Evolutionary conservation across 345 rosid genomes (phyloP).

Genomic region (Eucalyptus urophylla): DNA sequence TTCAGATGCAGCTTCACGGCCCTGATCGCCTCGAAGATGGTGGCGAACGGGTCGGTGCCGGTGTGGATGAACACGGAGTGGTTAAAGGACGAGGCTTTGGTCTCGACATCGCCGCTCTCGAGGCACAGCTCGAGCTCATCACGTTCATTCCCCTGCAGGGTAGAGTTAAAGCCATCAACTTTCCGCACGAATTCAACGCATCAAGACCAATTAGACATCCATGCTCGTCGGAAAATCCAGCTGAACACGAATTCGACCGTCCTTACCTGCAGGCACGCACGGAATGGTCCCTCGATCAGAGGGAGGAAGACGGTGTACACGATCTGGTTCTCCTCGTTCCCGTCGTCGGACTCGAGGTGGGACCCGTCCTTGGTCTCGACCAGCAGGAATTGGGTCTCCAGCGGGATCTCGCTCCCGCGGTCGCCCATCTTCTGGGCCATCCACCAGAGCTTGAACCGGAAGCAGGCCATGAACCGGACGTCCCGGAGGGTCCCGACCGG

Average conservation of each 20-base stretch:
- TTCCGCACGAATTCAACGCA: background rate
- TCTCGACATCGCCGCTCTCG: conserved; percentile 75
- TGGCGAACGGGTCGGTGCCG: conserved; percentile 67
- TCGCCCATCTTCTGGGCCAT: conserved; percentile 96
- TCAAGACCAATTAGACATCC: background rate
- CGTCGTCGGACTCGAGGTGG: conserved; percentile 51
- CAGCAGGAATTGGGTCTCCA: conserved; percentile 82
- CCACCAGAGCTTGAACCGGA: conserved; percentile 97
- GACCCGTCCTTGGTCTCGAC: conserved; percentile 69
- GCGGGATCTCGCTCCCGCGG: conserved; percentile 58
- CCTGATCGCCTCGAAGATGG: conserved; percentile 61
- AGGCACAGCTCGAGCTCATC: conserved; percentile 84
- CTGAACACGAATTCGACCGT: background rate
- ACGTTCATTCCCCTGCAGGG: conserved; percentile 42
- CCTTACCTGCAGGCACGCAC: conserved; percentile 31
- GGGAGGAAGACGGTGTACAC: conserved; percentile 86
- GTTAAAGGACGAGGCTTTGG: conserved; percentile 53
- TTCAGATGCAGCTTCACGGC: conserved; percentile 60
- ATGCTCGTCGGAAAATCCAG: background rate
- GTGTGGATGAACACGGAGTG: conserved; percentile 60
- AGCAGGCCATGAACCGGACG: conserved; percentile 87
- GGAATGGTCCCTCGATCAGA: conserved; percentile 68
- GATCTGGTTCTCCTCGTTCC: conserved; percentile 41
- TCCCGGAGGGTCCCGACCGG: conserved; percentile 52
- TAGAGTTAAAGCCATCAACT: background rate